Evolutionary conservation across 306 rosid genomes (phyloP).

Genomic region (Inga laurina): DNA sequence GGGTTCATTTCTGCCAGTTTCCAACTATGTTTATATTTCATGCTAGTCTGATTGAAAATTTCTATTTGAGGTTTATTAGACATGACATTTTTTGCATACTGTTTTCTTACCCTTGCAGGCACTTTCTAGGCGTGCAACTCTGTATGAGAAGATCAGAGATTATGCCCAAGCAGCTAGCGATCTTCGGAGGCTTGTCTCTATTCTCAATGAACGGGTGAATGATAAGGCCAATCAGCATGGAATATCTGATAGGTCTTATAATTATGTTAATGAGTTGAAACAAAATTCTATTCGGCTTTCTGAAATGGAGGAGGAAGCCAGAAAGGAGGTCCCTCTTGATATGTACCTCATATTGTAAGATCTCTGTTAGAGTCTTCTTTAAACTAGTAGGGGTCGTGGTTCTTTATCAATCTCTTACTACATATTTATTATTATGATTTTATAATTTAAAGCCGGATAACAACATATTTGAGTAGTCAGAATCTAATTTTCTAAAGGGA

Average conservation of each 20-base stretch:
- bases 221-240: slow-evolving; percentile 56
- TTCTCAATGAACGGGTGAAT: slow-evolving; percentile 57
- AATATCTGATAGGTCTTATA: slow-evolving; percentile 59
- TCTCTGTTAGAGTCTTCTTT: not conserved
- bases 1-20: slow-evolving; percentile 15
- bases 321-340: slow-evolving; percentile 83
- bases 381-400: too few species aligned
- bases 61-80: not conserved
- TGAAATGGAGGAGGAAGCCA: slow-evolving; percentile 83
- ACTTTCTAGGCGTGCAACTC: slow-evolving; percentile 83
- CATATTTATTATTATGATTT: slow-evolving; percentile 12
- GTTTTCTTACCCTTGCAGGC: slow-evolving; percentile 60
- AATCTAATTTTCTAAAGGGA: slow-evolving; percentile 4
- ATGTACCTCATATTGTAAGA: slow-evolving; percentile 95
- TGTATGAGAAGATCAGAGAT: slow-evolving; percentile 86
- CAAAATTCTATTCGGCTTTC: slow-evolving; percentile 67
- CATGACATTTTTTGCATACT: slow-evolving; percentile 12
- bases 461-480: slow-evolving; percentile 14
- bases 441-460: slow-evolving; percentile 14
- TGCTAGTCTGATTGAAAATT: slow-evolving; percentile 20
- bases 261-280: slow-evolving; percentile 70
- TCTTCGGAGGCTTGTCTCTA: slow-evolving; percentile 69
- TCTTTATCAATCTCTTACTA: not conserved
- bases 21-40: slow-evolving; percentile 3
- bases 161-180: slow-evolving; percentile 86